These are phyloP conservation scores for Shiraia sp. DNA, from an alignment of 2,329 filamentous ascomycete genomes.

Conservation along the genomic window DNA sequence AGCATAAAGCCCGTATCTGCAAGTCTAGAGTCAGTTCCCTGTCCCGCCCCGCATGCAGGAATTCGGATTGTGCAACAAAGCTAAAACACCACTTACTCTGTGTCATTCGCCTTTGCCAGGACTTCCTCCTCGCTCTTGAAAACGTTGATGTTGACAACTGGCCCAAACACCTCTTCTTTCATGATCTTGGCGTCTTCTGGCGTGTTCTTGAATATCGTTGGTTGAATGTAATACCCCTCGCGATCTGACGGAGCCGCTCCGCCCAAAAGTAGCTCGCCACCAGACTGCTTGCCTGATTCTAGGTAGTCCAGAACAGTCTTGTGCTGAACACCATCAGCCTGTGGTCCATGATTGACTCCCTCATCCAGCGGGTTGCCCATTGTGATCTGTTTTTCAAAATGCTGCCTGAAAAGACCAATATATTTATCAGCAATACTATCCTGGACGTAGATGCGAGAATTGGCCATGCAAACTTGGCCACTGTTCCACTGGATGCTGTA, in stretches of 20 bases:
- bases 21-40: too few relatives aligned
- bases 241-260: constrained; percentile 33
- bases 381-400: constrained; percentile 28
- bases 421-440: constrained; percentile 53
- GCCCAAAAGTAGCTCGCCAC: constrained; percentile 41
- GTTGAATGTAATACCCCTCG: constrained; percentile 59
- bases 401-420: constrained; percentile 47
- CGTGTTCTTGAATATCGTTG: constrained; percentile 80
- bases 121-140: constrained; percentile 77
- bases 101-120: constrained; percentile 77
- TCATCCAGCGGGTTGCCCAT: constrained; percentile 67
- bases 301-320: constrained; percentile 53
- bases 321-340: constrained; percentile 57
- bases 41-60: too few relatives aligned
- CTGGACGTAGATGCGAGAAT: constrained; percentile 62
- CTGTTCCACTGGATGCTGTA: constrained; percentile 59
- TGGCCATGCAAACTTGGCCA: constrained; percentile 65
- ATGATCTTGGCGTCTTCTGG: constrained; percentile 79
- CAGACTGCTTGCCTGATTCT: constrained; percentile 69
- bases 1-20: constrained; percentile 74
- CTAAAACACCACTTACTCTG: constrained; percentile 57
- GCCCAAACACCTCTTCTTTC: constrained; percentile 82
- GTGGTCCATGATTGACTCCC: constrained; percentile 67
- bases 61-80: neutral
- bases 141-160: constrained; percentile 78